Evolutionary conservation across 768 basidiomycete species (phyloP), one percentile per base, ranked within the genome.

Genomic region (Lentinus brumalis): DNA sequence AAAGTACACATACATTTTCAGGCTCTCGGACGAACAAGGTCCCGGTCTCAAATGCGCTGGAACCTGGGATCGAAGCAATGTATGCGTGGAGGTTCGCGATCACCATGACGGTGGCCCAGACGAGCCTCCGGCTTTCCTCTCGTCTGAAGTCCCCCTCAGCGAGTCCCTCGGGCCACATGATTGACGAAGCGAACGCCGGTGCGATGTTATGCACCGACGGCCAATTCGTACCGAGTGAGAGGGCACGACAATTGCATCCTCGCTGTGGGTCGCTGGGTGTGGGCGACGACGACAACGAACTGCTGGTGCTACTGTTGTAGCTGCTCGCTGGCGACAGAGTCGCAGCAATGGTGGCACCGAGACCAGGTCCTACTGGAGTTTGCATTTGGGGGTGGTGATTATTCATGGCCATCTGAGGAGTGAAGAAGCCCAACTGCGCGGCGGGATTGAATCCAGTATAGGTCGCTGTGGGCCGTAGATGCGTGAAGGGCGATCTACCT

Each of bases 21-120:
- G 47, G 44, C 51, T 63, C 62, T 14, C 21, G 38, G n/a, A 63
- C 62, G 50, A 63, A 59, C 45, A 63, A 2, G 15, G 45, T 44
- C n/a, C 47, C 49, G 16, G 39, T 40, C 29, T 21, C 9, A 6
- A 38, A 15, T 12, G 46, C n/a, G 8, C 6, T 6, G 26, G 56
- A 51, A 10, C 44, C 40, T 7, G 62, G 57, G 1, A 50, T 32
- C 45, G 86, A 78, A 26, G 78, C 79, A 4, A 78, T 74, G 44
- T 59, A 63, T 30, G 53, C 44, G 18, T 54, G 59, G 49, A 53
- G 7, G 53, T 88, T 74, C 1, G 88, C 84, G 26, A 92, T 77
- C 15, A 83, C 75, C 54, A 49, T 42, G 3, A 63, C 53, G 38
- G 47, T 40, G 4, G 40, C 32, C 62, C 62, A 63, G 40, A 63